Base-by-base conservation (phyloP, 805 yeast species). In the Cyberlindnera euphorbiiphila region DNA sequence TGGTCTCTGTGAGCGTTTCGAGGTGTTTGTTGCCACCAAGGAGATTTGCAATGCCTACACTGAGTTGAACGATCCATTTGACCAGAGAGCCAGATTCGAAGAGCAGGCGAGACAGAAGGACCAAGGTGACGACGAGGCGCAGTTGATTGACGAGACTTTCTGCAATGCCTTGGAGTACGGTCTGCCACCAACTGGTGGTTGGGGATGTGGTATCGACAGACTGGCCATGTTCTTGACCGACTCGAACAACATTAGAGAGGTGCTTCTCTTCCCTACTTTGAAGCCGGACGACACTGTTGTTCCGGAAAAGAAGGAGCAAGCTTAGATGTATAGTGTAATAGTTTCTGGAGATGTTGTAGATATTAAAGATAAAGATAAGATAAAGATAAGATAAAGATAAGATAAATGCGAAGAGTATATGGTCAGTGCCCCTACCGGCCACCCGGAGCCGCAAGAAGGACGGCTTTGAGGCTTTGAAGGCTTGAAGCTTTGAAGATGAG, bases 121-220 rank as follows among this genome's bases (percentile, higher is more conserved):
- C 51, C 96, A 87, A 68, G 98, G 98, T 74, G 98, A 91, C 61
- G 98, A 91, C 60, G 98, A 93, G 72, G 98, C 96, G 46, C 98
- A 91, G 73, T 61, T 88, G 65, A 76, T 93, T 49, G 98, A 91
- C 65, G 98, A 91, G 72, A 83, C 85, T 49, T 91, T 91, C 89
- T 84, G 95, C 74, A 85, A 89, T 57, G 97, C 98, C 51, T 77
- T 91, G 59, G 98, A 91, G 72, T 91, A 87, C 66, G 98, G 98
- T 68, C 76, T 91, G 59, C 98, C 98, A 43, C 98, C 98, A 57
- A 93, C 98, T 54, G 98, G 95, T 65, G 98, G 98, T 54, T 91
- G 98, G 98, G 98, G 98, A 56, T 83, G 95, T 70, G 98, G 98
- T 76, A 89, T 91, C 53, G 98, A 91, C 69, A 84, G 98, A 74